Base-by-base conservation (phyloP, 1,284 basidiomycete genomes). In the Golubevia sp. region DNA sequence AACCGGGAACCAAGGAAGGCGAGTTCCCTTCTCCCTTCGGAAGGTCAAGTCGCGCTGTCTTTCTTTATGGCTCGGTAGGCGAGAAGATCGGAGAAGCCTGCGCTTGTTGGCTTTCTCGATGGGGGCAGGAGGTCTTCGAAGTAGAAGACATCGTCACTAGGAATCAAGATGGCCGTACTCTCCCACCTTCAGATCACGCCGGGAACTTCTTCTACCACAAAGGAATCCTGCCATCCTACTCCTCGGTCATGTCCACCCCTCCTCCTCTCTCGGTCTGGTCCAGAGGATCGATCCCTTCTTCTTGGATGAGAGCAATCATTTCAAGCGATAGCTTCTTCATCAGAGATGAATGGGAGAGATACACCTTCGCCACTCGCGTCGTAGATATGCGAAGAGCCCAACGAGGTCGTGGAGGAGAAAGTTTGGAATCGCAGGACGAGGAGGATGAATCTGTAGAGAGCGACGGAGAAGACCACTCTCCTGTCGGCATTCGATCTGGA, bases 41-140 rank as follows among this genome's bases (percentile, higher is more conserved):
- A 20, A 26, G 11, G 49, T 21, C 49, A 56, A 11, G 21, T 18
- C 25, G 54, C 11, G 30, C 30, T 11, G 30, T 34, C 30, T 34
- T 49, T 18, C 54, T 56, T 34, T 73, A 77, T 26, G 94, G 94
- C 23, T 87, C 89, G 23, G 87, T 92, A 3, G 92, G 91, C 0
- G 89, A 94, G 84, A 94, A 93, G 85, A 92, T 97, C 66, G 94
- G 94, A 25, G 93, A 96, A 84, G 91, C 92, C 0, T 91, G 91
- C 70, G 88, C 89, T 3, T 93, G 91, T 82, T 97, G 94, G 93
- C 87, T 96, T 11, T 87, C 90, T 0, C 87, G 92, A 44, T 97
- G 94, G 93, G 92, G 91, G 0, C 83, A 85, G 20, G 93, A 96
- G 79, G 87, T 95, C 62, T 87, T 96, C 51, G 80, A 84, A 11